Evolutionary conservation across 2,329 filamentous ascomycete species (phyloP), one percentile per base, ranked within the genome.

Genomic region (Xylaria sp.): DNA sequence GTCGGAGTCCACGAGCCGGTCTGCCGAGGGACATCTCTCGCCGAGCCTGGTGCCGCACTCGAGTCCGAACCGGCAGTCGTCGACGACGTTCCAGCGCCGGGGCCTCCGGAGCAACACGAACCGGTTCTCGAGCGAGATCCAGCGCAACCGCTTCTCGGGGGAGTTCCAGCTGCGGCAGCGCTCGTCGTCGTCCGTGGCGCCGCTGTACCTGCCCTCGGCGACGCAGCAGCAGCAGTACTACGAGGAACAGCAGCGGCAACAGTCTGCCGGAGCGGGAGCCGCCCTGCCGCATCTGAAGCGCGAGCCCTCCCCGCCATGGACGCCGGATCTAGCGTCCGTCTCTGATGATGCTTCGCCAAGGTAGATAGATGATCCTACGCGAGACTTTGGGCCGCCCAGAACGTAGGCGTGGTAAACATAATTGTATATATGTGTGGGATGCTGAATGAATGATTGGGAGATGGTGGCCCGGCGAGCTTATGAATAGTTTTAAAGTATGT

Each of bases 231-330:
- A 42, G 49, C 58, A 53, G 44, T 54, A 57, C 28, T 48, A 67
- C 10, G 63, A 69, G n/a, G 46, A 56, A 26, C 63, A 20, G 36
- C 48, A 42, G 33, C 48, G 48, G 33, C 51, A 26, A 23, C 46
- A 38, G 26, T n/a, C 33, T 6, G 11, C n/a, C 6, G 13, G 36
- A 6, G 54, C 11, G 13, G 54, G 36, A 23, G 54, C 20, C 7
- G 15, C 62, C 6, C 7, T 57, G n/a, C 48, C 60, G 5, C 67
- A 46, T 26, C 17, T 63, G 15, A 56, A 56, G n/a, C 67, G 70
- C n/a, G 68, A 72, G 57, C 70, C 70, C 6, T 70, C 70, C 7
- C 70, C 70, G 3, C 70, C 70, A 1, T 68, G 62, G 65, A 72
- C 70, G 6, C 70, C 70, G 4, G 62, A 70, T 26, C 54, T 70